Base-by-base conservation (phyloP, 1,284 basidiomycete species). In the Ganoderma multipileum region DNA sequence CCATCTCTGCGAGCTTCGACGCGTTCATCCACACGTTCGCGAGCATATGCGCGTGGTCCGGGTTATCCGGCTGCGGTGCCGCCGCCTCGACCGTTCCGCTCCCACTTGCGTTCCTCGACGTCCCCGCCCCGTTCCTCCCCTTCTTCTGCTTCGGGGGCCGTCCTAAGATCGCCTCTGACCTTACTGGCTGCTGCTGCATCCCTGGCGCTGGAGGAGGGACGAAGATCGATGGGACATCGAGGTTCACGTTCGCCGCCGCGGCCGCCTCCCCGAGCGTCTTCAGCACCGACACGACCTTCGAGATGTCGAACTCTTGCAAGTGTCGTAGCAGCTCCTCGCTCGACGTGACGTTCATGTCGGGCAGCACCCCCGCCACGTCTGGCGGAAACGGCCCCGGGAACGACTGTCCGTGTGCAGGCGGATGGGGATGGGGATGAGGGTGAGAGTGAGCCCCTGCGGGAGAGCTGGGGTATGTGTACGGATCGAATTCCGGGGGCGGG, bases 21-120 rank as follows among this genome's bases (percentile, higher is more conserved):
- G 91, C 83, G 70, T 85, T 89, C 79, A 94, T 82, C 92, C 92
- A 94, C 76, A 90, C 93, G 63, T 87, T 93, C 5, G 91, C 87
- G 44, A 88, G 80, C 74, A 88, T 80, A 68, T 84, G 79, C 7
- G 84, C 84, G 72, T 87, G 86, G 42, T 83, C 85, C 2, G 78
- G 72, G 66, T 85, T 83, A 7, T 76, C 77, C 28, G 71, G 69
- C 42, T 71, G 72, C 64, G 38, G n/a, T 16, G 68, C 64, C 20
- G 70, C 68, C 9, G 71, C 68, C 30, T 68, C 63, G 16, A 63
- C 62, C 16, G 47, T 86, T 76, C 41, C 77, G 57, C 11, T 28
- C 14, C 18, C 77, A 38, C 75, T 58, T 23, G 26, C 41, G 33
- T 8, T 33, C 33, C 33, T 33, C 11, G 39, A n/a, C 2, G 66